These are phyloP conservation scores for Zygosaccharomyces rouxii DNA, from an alignment of 805 yeast genomes.

Conservation along the genomic window DNA sequence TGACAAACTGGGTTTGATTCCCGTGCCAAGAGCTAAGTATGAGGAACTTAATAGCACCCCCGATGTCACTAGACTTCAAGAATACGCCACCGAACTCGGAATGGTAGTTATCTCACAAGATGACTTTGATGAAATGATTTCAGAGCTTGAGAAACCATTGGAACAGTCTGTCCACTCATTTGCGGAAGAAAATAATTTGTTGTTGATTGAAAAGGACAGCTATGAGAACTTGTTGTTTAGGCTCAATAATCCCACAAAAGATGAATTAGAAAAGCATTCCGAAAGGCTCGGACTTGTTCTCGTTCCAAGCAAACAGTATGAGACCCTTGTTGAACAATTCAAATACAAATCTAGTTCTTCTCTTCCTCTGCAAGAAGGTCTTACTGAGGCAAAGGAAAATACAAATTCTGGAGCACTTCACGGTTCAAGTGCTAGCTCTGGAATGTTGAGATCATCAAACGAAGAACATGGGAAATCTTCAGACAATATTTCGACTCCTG, in stretches of 20 bases:
- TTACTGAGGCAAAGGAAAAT: constrained; percentile 27
- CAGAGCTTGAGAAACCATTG: constrained; percentile 27
- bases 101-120: constrained; percentile 28
- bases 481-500: constrained; percentile 31
- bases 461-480: constrained; percentile 34
- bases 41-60: constrained; percentile 18
- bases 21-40: constrained; percentile 26
- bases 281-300: constrained; percentile 29
- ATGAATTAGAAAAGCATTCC: constrained; percentile 32
- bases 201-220: constrained; percentile 23
- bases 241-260: constrained; percentile 22
- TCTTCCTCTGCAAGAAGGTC: constrained; percentile 26
- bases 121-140: constrained; percentile 26
- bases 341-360: constrained; percentile 8
- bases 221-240: constrained; percentile 22
- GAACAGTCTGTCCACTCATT: constrained; percentile 18
- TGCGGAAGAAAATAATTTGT: constrained; percentile 30
- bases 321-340: constrained; percentile 5
- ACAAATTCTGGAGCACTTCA: constrained; percentile 27
- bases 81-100: constrained; percentile 24
- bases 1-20: constrained; percentile 20
- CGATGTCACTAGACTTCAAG: constrained; percentile 15
- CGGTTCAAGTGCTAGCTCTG: constrained; percentile 34
- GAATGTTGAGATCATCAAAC: constrained; percentile 34
- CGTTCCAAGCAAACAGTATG: constrained; percentile 21